Evolutionary conservation across 2,329 filamentous ascomycete genomes (phyloP), one percentile per base, ranked within the genome.

Genomic region (Phoma herbarum): DNA sequence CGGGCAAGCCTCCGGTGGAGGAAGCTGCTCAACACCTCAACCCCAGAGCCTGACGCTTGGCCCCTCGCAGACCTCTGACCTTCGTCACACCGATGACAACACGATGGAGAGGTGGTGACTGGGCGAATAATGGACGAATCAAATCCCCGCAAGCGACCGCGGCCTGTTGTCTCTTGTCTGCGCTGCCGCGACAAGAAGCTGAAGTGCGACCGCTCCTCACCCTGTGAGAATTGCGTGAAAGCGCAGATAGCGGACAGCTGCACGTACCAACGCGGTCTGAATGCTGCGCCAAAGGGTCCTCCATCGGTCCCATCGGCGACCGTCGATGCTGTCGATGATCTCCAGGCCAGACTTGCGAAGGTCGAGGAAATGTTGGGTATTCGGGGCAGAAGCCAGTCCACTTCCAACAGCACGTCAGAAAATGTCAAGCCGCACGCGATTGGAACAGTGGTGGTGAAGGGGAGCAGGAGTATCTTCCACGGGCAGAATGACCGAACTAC

Each of bases 171-270:
- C 9, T 70, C 67, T 4, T 72, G 69, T 45, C 46, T 70, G n/a
- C 57, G 62, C 23, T 72, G 69, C 44, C 63, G 68, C 37, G 61
- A 65, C 20, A 70, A 69, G 55, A 72, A 72, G 33, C 52, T 71
- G 23, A 70, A 70, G 39, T 72, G 69, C 47, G 67, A 72, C 46
- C 66, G 69, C 10, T 59, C 52, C 28, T 37, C 61, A 14, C 69
- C 69, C 12, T 72, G 69, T 52, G 57, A 63, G 45, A 67, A 71
- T 48, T 72, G 69, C 39, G 53, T 63, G 47, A 69, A 67, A 54
- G 66, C 60, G 29, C 58, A 56, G 14, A 57, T 39, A 5, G 51
- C 62, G 4, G 58, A 58, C 29, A 65, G 57, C 2, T 71, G 69
- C 51, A 62, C 54, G 14, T 65, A 66, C 53, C 61, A 56, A 31